These are phyloP conservation scores for Tylopilus plumbeoviolaceoides DNA, from an alignment of 768 basidiomycete species.

Conservation along the genomic window DNA sequence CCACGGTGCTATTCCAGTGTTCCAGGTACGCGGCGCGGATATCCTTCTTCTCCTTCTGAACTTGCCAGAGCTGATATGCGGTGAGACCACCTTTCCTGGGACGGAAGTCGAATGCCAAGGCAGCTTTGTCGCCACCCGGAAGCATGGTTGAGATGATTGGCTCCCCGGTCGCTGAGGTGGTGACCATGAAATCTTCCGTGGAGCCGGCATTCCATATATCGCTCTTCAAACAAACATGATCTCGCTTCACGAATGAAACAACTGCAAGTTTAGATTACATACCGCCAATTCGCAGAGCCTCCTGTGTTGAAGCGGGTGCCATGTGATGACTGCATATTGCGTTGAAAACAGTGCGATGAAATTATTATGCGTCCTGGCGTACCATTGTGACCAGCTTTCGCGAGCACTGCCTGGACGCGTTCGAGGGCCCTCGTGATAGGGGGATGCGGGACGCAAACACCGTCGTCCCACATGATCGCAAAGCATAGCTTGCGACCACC, in stretches of 20 bases:
- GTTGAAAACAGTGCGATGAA: background rate
- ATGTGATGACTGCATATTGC: constrained; percentile 55
- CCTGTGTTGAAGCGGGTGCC: constrained; percentile 53
- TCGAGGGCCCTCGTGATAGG: constrained; percentile 61
- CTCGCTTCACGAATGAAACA: background rate
- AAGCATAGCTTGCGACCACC: constrained; percentile 50
- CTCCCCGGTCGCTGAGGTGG: constrained; percentile 46
- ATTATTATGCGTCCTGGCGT: constrained; percentile 3
- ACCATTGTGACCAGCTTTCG: constrained; percentile 65
- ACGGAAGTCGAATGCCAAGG: constrained; percentile 18
- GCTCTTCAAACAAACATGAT: constrained; percentile 21
- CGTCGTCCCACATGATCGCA: constrained; percentile 66
- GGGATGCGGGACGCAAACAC: constrained; percentile 53
- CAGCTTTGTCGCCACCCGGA: constrained; percentile 23
- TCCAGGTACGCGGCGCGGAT: constrained; percentile 57
- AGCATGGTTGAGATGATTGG: constrained; percentile 50
- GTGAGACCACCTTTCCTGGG: constrained; percentile 31
- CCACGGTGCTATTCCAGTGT: constrained; percentile 54
- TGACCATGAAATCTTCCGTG: constrained; percentile 42
- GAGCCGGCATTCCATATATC: constrained; percentile 47
- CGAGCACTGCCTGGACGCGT: constrained; percentile 50
- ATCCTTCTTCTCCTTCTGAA: constrained; percentile 44
- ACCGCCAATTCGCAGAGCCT: constrained; percentile 44
- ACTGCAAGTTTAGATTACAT: constrained; percentile 21
- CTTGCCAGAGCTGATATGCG: constrained; percentile 65